Evolutionary conservation across 148 eudicot species (phyloP), one percentile per base, ranked within the genome.

Genomic region (Arctostaphylos glauca): DNA sequence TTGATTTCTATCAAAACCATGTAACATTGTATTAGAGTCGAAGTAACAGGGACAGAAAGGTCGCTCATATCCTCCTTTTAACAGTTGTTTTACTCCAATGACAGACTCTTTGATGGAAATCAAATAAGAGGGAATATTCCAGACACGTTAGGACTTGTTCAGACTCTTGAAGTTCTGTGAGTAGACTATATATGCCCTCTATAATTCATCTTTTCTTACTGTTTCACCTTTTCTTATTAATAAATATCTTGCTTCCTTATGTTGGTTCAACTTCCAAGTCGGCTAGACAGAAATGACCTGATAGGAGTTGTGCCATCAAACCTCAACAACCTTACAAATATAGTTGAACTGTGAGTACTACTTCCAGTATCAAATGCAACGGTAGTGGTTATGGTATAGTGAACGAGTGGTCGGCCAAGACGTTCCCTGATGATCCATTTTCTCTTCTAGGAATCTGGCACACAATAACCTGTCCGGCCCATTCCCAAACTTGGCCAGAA

Each of bases 101-200:
- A 77, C 87, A 96, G 99, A 84, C 86, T 94, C 25, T 90, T 96
- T 68, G 97, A 94, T 83, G 93, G 92, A 52, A 96, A 96, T 86
- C 89, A 84, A 77, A 84, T 96, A 21, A 88, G 82, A 15, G 99
- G 98, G 64, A 81, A 46, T 62, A 92, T 96, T 88, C 99, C 98
- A 77, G 79, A 87, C 8, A 85, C 95, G 72, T 60, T 96, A 77
- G 97, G 92, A 84, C 86, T 85, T 78, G 91, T 96, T 86, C 83
- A 88, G 88, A 87, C 95, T 85, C 90, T 96, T 53, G 98, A 94
- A 87, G 97, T 89, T 88, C 92, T 93, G 99, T 96, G 83, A 92
- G 99, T 96, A 83, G 19, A 82, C 46, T 76, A 10, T 31, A 31
- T 31, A 31, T 66, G 10, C 6, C 56, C 6, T 76, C 56, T 31